Conservation (phyloP, 2,329 filamentous ascomycete genomes). For the Trichoderma cornu-damae region DNA sequence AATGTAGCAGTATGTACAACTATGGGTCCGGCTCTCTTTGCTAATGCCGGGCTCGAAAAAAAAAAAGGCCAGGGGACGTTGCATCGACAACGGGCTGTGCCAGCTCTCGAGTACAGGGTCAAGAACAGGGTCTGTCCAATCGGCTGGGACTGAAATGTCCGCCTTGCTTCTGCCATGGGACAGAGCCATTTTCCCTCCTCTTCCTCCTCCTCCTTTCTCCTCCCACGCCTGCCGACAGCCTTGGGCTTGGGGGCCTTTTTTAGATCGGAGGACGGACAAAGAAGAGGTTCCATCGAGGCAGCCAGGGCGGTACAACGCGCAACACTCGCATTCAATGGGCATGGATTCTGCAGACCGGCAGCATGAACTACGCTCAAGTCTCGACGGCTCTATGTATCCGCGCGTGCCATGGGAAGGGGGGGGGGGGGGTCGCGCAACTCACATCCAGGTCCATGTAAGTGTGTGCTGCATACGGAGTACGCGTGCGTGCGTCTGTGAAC, state of each 20-base stretch:
- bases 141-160: slow-evolving; percentile 11
- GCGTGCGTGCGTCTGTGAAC: background rate
- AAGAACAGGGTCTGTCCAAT: slow-evolving; percentile 9
- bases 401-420: slow-evolving; percentile 1
- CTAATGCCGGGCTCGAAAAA: background rate
- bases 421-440: background rate
- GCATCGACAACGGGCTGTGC: slow-evolving; percentile 5
- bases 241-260: background rate
- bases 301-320: background rate
- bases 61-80: background rate
- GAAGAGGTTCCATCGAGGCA: background rate
- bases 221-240: background rate
- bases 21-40: background rate
- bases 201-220: background rate
- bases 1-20: background rate
- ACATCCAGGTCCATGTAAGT: slow-evolving; percentile 2
- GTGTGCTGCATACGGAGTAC: slow-evolving; percentile 7
- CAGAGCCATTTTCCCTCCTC: background rate
- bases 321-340: slow-evolving; percentile 7
- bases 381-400: slow-evolving; percentile 12
- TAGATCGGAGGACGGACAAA: background rate
- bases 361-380: slow-evolving; percentile 10
- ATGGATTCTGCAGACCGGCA: background rate
- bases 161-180: background rate
- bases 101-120: background rate